phyloP scores from a whole-genome alignment of 306 rosid species.

The Quillaja saponaria region DNA sequence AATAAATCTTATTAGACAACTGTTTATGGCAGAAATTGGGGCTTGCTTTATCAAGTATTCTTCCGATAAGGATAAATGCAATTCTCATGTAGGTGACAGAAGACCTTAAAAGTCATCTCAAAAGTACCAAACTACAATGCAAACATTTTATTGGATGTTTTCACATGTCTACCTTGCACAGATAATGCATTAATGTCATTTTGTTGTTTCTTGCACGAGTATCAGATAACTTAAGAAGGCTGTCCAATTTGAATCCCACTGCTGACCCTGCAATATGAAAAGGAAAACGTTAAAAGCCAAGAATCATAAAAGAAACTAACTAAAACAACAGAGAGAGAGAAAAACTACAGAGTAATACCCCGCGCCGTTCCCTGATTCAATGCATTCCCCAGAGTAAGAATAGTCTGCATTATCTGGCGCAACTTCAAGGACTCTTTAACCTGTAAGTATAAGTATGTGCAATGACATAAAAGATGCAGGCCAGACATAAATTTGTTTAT shows the following conservation, averaged over 20 bases:
- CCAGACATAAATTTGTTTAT: slow-evolving; percentile 19
- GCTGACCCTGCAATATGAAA: slow-evolving; percentile 79
- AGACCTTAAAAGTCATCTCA: too few species aligned
- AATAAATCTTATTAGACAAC: neutral
- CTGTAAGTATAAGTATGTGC: slow-evolving; percentile 53
- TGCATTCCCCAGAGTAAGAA: slow-evolving; percentile 95
- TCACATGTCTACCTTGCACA: slow-evolving; percentile 76
- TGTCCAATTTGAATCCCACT: slow-evolving; percentile 95
- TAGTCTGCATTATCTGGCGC: slow-evolving; percentile 98
- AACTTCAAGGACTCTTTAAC: slow-evolving; percentile 87
- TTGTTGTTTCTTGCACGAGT: slow-evolving; percentile 98
- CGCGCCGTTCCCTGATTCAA: slow-evolving; percentile 96
- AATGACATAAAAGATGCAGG: slow-evolving; percentile 24
- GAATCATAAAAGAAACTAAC: slow-evolving; percentile 14
- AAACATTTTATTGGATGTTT: slow-evolving; percentile 24
- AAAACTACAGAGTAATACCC: slow-evolving; percentile 48
- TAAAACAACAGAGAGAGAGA: slow-evolving; percentile 9
- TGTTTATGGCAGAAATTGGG: slow-evolving; percentile 21
- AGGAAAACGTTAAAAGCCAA: slow-evolving; percentile 24
- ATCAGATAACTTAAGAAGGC: slow-evolving; percentile 95
- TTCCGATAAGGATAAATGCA: slow-evolving; percentile 6
- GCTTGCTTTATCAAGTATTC: too few species aligned
- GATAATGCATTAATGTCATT: slow-evolving; percentile 98
- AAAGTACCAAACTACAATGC: slow-evolving; percentile 8
- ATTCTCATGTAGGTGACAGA: neutral